These are phyloP conservation scores for Rhizophora mangle DNA, from an alignment of 345 rosid genomes.

Conservation along the genomic window DNA sequence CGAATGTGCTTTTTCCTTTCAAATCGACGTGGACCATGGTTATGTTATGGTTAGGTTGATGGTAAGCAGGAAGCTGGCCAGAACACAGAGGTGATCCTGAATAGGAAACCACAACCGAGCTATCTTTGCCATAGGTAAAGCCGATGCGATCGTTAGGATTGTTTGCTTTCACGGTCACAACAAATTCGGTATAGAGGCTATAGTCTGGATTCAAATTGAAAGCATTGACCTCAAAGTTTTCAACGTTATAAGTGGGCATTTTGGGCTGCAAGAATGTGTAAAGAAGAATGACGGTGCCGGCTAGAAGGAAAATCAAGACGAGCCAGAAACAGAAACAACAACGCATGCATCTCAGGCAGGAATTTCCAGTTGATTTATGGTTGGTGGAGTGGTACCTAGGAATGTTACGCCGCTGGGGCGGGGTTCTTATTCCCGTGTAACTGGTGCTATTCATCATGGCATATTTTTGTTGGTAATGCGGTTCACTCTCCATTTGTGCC, in stretches of 20 bases:
- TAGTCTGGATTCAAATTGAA: conserved; percentile 36
- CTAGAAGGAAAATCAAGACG: conserved; percentile 29
- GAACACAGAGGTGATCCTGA: conserved; percentile 32
- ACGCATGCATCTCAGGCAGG: conserved; percentile 40
- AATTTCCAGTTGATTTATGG: conserved; percentile 2
- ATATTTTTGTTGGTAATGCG: conserved; percentile 34
- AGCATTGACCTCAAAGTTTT: conserved; percentile 26
- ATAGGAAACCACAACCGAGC: conserved; percentile 35
- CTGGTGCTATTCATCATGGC: conserved; percentile 28
- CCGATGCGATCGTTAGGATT: conserved; percentile 38
- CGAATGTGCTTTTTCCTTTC: conserved; percentile 41
- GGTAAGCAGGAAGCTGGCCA: conserved; percentile 42
- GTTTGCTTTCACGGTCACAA: conserved; percentile 37
- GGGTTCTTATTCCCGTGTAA: conserved; percentile 27
- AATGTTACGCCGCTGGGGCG: conserved; percentile 39
- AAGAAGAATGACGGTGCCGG: conserved; percentile 14
- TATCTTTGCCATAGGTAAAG: conserved; percentile 38
- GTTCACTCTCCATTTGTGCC: conserved; percentile 22
- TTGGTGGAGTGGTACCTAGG: conserved; percentile 33
- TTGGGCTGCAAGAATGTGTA: conserved; percentile 30
- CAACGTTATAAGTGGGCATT: conserved; percentile 38
- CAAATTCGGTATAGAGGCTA: conserved; percentile 36
- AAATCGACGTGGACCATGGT: conserved; percentile 28
- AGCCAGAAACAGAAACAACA: conserved; percentile 47
- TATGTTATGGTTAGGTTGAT: conserved; percentile 35